Conservation (phyloP, 257 asterid genomes). For the Solanum gandarillasii region DNA sequence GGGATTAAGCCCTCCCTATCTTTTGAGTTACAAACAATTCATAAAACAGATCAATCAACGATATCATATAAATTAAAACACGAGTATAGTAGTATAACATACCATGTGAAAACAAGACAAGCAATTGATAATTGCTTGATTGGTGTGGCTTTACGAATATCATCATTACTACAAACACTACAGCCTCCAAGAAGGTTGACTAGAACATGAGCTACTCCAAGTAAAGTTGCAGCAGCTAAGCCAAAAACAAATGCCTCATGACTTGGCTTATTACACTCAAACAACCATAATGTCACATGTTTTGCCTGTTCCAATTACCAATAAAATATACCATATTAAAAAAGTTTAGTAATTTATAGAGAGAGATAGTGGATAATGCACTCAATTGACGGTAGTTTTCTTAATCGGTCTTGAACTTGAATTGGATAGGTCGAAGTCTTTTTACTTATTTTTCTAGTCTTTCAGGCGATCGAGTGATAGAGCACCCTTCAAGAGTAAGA, state of each 20-base stretch:
- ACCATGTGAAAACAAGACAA: constrained; percentile 63
- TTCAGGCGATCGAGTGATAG: too few relatives aligned
- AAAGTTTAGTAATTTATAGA: too few relatives aligned
- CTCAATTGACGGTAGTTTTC: not conserved
- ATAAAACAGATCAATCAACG: not conserved
- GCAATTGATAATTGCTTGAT: constrained; percentile 48
- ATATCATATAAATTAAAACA: not conserved
- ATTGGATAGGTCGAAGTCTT: not conserved
- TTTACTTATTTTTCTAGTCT: too few relatives aligned
- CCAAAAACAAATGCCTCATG: constrained; percentile 71
- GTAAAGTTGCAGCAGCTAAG: constrained; percentile 47
- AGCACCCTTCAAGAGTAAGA: too few relatives aligned
- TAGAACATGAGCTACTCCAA: constrained; percentile 49
- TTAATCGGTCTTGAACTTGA: not conserved
- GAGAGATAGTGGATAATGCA: not conserved
- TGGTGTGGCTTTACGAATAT: constrained; percentile 42
- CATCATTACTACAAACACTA: constrained; percentile 27
- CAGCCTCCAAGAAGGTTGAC: constrained; percentile 63
- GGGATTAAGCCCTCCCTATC: not conserved
- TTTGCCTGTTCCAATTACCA: constrained; percentile 43
- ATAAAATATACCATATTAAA: not conserved
- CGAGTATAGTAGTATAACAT: not conserved
- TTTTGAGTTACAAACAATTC: not conserved
- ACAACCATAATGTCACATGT: constrained; percentile 59
- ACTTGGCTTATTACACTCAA: constrained; percentile 84